Evolutionary conservation across 2,329 filamentous ascomycete species (phyloP), one percentile per base, ranked within the genome.

Genomic region (Ramularia collo-cygni): DNA sequence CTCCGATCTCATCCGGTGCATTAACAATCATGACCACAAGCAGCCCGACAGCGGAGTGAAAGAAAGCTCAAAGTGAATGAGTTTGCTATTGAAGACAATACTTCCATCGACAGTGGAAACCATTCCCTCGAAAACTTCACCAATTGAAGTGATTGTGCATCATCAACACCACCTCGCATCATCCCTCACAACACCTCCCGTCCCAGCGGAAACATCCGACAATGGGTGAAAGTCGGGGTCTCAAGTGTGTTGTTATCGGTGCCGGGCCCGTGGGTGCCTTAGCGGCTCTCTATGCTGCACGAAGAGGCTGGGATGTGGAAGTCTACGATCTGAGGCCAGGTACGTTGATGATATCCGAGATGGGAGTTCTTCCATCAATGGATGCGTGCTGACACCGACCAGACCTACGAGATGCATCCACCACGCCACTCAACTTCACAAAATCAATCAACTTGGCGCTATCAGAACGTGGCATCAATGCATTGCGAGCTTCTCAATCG

Each of bases 401-500:
- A 96, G 92, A 98, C 68, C 79, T 96, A 35, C 81, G 92, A 28
- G 81, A 93, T 60, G 81, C 84, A 2, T 75, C 78, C 2, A 95
- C 85, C 1, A 79, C 81, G 19, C 89, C 90, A 3, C 72, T 96
- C 46, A 95, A 95, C 64, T 95, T 95, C 60, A 94, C 89, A 45
- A 94, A 88, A 63, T 96, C 92, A n/a, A 98, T 98, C 70, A 98
- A 98, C 59, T 69, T 98, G 40, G 90, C 92, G 15, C 72, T 98
- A 1, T 96, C 92, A 0, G 89, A 96, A 61, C 80, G 92, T 43
- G 92, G 92, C 21, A 89, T 96, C 61, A 85, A 92, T 62, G 85
- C 90, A 15, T 81, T 98, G 65, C 76, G 77, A 37, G 71, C 84
- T 53, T 78, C 85, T 1, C 76, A 78, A 17, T 75, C 80, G 21